phyloP scores from a whole-genome alignment of 139 green algal genomes.

The Pleodorina starrii region DNA sequence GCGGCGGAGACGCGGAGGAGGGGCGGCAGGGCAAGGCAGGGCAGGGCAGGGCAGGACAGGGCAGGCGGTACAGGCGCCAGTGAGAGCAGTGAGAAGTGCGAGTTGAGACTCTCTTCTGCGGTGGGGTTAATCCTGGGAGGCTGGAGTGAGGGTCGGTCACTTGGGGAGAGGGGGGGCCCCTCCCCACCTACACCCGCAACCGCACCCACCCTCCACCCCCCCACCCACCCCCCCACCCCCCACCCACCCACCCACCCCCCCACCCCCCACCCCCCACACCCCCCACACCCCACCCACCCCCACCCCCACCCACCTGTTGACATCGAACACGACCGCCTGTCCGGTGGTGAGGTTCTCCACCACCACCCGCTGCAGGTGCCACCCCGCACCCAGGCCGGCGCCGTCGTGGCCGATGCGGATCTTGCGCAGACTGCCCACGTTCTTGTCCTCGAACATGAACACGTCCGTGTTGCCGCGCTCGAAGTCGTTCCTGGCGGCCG shows the following conservation, averaged over 20 bases:
- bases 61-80: not conserved
- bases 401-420: constrained; percentile 73
- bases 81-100: too few species aligned
- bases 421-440: constrained; percentile 68
- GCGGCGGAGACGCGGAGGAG: too few species aligned
- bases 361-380: constrained; percentile 73
- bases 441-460: constrained; percentile 64
- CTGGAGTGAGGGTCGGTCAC: too few species aligned
- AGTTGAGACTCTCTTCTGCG: too few species aligned
- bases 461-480: constrained; percentile 72
- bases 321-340: constrained; percentile 63
- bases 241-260: not conserved
- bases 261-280: not conserved
- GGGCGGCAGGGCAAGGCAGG: not conserved
- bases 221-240: not conserved
- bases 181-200: not conserved
- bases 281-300: not conserved
- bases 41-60: not conserved
- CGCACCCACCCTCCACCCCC: not conserved
- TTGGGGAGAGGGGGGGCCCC: not conserved
- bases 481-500: constrained; percentile 78
- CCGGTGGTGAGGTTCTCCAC: constrained; percentile 75
- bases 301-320: constrained; percentile 29
- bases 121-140: too few species aligned
- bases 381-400: constrained; percentile 69